Base-by-base conservation (phyloP, 1,139 yeast genomes). In the Taiozyma sp. region DNA sequence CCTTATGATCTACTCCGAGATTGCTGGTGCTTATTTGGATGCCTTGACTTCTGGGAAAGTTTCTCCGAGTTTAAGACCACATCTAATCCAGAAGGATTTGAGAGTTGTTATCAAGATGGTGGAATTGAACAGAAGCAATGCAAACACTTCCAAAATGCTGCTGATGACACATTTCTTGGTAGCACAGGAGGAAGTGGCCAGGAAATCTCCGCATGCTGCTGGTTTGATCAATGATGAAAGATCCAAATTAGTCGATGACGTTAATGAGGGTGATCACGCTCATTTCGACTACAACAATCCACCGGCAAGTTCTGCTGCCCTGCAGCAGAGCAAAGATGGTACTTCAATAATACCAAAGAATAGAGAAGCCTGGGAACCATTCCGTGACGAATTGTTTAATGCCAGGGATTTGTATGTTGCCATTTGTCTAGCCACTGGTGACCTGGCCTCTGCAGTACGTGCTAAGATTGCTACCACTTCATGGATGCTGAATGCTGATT, bases 331-430 rank as follows among this genome's bases (percentile, higher is more conserved):
- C 4, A 38, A 38, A 10, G 24, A 38, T 19, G 24, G 41, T 22
- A 13, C 19, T 19, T 27, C 41, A 19, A 38, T 49, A 4, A 39
- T 69, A 38, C 60, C 67, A 16, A 66, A 66, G 45, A 64, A 69
- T 50, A 63, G 68, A n/a, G 76, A 74, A 51, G 80, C 81, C 2
- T 81, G 88, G 87, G 80, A 78, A 56, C 91, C 92, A 3, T 87
- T 85, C 61, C 72, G 84, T 36, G 90, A 85, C 56, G 96, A 88
- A 64, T 78, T 84, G 56, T 84, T 88, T 68, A 82, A 82, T 53
- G 86, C 88, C 2, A 74, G 90, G 70, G 93, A 87, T 59, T 64
- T 87, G 53, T 76, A 83, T 55, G 80, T 85, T 9, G 89, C 91
- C 2, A 74, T 83, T 40, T 83, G 88, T 57, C 67, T 87, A 22